These are phyloP conservation scores for Saxophila tyrrhenica DNA, from an alignment of 495 filamentous ascomycete species.

Conservation along the genomic window DNA sequence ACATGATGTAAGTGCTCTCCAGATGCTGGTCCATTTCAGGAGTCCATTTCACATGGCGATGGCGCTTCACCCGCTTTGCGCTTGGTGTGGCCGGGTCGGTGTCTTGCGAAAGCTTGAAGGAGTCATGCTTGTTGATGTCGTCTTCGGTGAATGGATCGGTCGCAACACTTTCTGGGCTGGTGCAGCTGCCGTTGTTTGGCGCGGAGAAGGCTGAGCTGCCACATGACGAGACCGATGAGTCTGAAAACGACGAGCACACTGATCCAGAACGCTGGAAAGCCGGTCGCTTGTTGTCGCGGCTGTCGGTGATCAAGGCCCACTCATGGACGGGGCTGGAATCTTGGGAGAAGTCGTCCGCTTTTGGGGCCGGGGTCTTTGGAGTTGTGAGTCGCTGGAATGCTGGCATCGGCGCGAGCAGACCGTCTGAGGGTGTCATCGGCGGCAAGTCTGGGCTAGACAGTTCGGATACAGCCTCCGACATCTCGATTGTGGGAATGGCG, in stretches of 20 bases:
- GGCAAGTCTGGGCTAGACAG: conserved; percentile 17
- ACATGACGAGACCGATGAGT: conserved; percentile 58
- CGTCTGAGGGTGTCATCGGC: conserved; percentile 17
- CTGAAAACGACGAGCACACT: conserved; percentile 52
- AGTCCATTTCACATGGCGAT: conserved; percentile 50
- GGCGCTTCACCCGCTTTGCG: conserved; percentile 21
- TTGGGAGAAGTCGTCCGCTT: conserved; percentile 36
- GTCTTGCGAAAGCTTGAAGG: conserved; percentile 20
- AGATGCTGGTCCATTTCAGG: conserved; percentile 84
- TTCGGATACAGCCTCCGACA: conserved; percentile 30
- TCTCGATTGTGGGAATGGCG: conserved; percentile 52
- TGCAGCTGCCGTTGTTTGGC: conserved; percentile 56
- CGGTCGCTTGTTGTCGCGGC: conserved; percentile 7
- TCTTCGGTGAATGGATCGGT: conserved; percentile 45
- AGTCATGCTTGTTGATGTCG: conserved; percentile 29
- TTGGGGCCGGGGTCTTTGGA: conserved; percentile 53
- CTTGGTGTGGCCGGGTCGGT: conserved; percentile 9
- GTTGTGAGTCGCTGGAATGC: conserved; percentile 37
- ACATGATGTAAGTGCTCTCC: conserved; percentile 81
- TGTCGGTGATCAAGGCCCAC: conserved; percentile 16
- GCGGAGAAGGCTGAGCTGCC: conserved; percentile 54
- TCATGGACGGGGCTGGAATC: conserved; percentile 18
- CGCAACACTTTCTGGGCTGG: conserved; percentile 52
- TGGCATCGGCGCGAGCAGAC: conserved; percentile 41
- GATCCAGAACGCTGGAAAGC: conserved; percentile 43